Evolutionary conservation across 2,329 filamentous ascomycete species (phyloP).

Genomic region (Aspergillus ochraceoroseus): DNA sequence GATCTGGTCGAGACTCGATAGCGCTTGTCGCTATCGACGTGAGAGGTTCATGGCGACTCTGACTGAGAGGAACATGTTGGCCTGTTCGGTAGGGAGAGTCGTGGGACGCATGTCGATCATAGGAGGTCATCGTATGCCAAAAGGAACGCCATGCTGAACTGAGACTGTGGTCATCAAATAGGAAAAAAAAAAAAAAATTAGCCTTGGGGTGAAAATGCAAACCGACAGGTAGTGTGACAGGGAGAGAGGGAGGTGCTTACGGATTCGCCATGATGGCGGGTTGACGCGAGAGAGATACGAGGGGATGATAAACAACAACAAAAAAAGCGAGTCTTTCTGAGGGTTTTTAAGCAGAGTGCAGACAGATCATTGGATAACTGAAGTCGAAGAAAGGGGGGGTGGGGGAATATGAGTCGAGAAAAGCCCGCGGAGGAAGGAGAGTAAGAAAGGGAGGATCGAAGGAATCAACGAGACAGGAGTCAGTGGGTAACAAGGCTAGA

Average conservation of each 20-base stretch:
- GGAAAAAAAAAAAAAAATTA: no score
- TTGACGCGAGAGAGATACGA: constrained; percentile 4
- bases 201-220: no score
- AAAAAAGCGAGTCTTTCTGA: constrained; percentile 6
- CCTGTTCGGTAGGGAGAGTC: constrained; percentile 91
- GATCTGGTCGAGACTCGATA: constrained; percentile 79
- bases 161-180: no score
- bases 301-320: constrained; percentile 10
- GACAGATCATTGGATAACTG: constrained; percentile 17
- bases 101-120: constrained; percentile 79
- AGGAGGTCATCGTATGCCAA: constrained; percentile 85
- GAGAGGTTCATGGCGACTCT: constrained; percentile 73
- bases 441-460: constrained; percentile 14
- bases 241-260: constrained; percentile 17
- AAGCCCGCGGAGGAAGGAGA: constrained; percentile 18
- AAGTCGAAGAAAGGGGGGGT: constrained; percentile 7
- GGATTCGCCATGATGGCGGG: constrained; percentile 21
- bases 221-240: no score
- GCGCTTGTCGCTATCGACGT: constrained; percentile 82
- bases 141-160: constrained; percentile 76
- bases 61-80: constrained; percentile 80
- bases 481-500: constrained; percentile 13
- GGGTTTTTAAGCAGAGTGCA: constrained; percentile 12
- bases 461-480: constrained; percentile 5
- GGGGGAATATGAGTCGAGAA: not conserved